Conservation (phyloP, 805 yeast genomes). For the Wickerhamomyces rabaulensis region DNA sequence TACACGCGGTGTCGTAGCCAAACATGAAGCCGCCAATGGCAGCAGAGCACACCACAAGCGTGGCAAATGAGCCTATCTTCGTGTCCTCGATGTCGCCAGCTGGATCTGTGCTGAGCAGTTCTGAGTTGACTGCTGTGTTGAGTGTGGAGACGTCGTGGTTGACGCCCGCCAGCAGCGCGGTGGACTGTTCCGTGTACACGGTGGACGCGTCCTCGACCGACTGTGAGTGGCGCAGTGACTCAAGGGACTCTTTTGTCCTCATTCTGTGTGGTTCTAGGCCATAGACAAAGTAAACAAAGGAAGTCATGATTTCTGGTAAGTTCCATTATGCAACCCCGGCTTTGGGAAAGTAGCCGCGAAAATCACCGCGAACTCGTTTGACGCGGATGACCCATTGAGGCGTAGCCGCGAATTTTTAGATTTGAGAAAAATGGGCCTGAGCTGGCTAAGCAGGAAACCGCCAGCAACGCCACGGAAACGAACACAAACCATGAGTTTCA, state of each 20-base stretch:
- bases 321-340: no score
- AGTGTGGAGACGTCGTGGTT: background rate
- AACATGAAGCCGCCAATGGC: constrained; percentile 59
- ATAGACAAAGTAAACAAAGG: no score
- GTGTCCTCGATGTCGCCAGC: constrained; percentile 14
- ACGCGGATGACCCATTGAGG: background rate
- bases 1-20: constrained; percentile 64
- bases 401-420: background rate
- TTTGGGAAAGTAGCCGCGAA: no score
- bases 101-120: background rate
- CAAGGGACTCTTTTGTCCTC: background rate
- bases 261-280: no score
- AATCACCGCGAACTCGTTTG: background rate
- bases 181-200: background rate
- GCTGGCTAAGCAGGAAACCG: background rate
- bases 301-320: no score
- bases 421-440: background rate
- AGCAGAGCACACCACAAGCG: constrained; percentile 26
- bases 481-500: constrained; percentile 63
- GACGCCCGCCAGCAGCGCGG: background rate
- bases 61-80: constrained; percentile 8
- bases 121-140: background rate
- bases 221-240: background rate
- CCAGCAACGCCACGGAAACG: background rate
- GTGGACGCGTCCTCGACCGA: background rate